Percentiles rank a stretch among this genome's conserved stretches.
These are phyloP conservation scores for Penicillium verhagenii DNA, from an alignment of 495 filamentous ascomycete genomes.

Conservation along the genomic window DNA sequence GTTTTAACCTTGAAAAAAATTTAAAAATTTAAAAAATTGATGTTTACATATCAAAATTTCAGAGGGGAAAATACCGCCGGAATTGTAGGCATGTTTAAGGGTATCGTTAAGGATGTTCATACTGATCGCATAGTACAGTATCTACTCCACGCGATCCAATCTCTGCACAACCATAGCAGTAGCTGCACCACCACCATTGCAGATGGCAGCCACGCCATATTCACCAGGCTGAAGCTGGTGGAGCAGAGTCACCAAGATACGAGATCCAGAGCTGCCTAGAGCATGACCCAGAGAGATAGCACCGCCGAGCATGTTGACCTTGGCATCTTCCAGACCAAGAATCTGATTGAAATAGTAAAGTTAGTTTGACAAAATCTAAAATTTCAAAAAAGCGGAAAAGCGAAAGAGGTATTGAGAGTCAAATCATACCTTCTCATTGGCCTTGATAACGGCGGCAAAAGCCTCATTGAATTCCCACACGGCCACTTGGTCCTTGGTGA, in stretches of 20 bases:
- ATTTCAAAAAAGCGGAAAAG: too few relatives aligned
- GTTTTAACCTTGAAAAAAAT: too few relatives aligned
- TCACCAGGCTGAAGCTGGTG: conserved; percentile 89
- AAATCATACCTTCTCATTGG: conserved; percentile 75
- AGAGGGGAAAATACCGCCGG: background rate
- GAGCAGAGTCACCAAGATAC: conserved; percentile 85
- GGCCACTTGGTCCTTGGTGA: conserved; percentile 83
- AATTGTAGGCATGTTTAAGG: conserved; percentile 3
- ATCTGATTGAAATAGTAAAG: conserved; percentile 50
- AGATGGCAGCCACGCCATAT: conserved; percentile 94
- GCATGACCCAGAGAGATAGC: conserved; percentile 95
- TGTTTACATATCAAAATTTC: background rate
- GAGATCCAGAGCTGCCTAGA: conserved; percentile 87
- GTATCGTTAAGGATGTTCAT: conserved; percentile 18
- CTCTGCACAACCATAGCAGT: conserved; percentile 91
- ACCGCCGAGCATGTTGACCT: conserved; percentile 85
- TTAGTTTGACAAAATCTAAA: too few relatives aligned
- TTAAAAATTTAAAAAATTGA: background rate
- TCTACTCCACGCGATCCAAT: conserved; percentile 60
- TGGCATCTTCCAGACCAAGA: conserved; percentile 70
- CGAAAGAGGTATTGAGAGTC: too few relatives aligned
- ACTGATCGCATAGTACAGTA: background rate
- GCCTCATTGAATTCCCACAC: conserved; percentile 99
- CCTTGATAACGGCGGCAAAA: conserved; percentile 94
- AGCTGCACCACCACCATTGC: conserved; percentile 92